Evolutionary conservation across 345 rosid species (phyloP).

Genomic region (Excoecaria agallocha): DNA sequence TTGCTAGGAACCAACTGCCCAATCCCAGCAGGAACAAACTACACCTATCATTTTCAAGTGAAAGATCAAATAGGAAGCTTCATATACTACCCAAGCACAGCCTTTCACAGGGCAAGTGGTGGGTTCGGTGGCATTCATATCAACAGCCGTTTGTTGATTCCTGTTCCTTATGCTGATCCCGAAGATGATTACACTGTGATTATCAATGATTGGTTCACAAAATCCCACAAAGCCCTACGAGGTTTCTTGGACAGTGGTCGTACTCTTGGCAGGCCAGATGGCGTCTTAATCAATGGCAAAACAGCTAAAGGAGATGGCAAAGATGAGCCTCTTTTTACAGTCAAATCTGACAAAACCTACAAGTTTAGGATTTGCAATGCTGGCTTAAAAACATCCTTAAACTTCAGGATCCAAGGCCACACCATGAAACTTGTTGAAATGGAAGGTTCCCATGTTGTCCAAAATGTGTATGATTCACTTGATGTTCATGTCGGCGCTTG

Average conservation of each 20-base stretch:
- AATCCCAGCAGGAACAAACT: neutral
- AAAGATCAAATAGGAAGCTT: constrained; percentile 5
- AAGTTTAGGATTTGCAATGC: constrained; percentile 1
- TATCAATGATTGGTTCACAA: constrained; percentile 3
- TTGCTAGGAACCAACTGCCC: constrained; percentile 5
- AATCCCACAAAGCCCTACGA: neutral
- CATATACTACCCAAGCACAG: constrained; percentile 4
- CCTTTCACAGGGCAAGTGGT: neutral
- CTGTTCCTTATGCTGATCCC: constrained; percentile 4
- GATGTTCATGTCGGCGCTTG: constrained; percentile 1
- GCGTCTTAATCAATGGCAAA: constrained; percentile 6
- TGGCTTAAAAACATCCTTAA: neutral
- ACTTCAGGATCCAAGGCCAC: constrained; percentile 11
- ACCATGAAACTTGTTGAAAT: neutral
- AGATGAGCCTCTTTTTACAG: neutral
- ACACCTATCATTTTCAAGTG: constrained; percentile 9
- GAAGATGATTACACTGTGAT: constrained; percentile 8
- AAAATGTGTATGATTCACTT: neutral
- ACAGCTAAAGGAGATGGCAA: neutral
- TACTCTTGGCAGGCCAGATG: neutral
- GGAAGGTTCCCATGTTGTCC: constrained; percentile 7
- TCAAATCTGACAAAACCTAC: constrained; percentile 3
- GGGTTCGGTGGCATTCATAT: neutral
- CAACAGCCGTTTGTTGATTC: constrained; percentile 3
- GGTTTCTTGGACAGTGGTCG: constrained; percentile 1